These are phyloP conservation scores for Colletotrichum limetticola DNA, from an alignment of 2,329 filamentous ascomycete species.

Conservation along the genomic window DNA sequence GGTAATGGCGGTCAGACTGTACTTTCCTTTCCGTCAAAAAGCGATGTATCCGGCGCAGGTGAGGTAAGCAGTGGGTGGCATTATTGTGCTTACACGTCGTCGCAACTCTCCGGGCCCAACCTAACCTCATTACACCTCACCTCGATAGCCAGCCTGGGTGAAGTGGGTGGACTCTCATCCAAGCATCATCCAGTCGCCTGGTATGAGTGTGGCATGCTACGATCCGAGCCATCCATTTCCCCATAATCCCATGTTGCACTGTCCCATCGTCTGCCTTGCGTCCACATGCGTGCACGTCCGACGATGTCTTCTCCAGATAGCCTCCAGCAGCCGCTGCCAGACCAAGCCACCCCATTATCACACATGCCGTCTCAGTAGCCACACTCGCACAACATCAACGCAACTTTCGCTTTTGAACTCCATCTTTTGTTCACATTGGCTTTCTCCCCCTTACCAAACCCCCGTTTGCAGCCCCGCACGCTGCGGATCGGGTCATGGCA, in stretches of 20 bases:
- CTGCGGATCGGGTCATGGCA: background rate
- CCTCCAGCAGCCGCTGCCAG: background rate
- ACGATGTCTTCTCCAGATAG: background rate
- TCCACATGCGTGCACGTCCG: background rate
- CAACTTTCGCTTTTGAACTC: background rate
- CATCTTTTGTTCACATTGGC: background rate
- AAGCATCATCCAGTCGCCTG: slow-evolving; percentile 19
- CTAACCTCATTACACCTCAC: slow-evolving; percentile 19
- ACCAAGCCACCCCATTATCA: slow-evolving; percentile 1
- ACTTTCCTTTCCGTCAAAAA: background rate
- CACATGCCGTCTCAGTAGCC: background rate
- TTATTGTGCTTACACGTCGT: background rate
- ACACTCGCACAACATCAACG: background rate
- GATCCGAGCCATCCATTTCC: slow-evolving; percentile 13
- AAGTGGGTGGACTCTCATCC: slow-evolving; percentile 6
- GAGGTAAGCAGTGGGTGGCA: background rate
- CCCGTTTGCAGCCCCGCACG: background rate
- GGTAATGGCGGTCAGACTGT: background rate
- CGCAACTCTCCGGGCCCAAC: background rate
- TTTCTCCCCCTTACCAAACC: background rate
- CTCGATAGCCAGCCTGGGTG: background rate
- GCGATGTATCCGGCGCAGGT: background rate
- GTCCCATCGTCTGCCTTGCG: background rate
- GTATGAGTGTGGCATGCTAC: slow-evolving; percentile 18
- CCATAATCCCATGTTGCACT: background rate